Conservation (phyloP, 352 stramenopile species). For the Achlya hypogyna region DNA sequence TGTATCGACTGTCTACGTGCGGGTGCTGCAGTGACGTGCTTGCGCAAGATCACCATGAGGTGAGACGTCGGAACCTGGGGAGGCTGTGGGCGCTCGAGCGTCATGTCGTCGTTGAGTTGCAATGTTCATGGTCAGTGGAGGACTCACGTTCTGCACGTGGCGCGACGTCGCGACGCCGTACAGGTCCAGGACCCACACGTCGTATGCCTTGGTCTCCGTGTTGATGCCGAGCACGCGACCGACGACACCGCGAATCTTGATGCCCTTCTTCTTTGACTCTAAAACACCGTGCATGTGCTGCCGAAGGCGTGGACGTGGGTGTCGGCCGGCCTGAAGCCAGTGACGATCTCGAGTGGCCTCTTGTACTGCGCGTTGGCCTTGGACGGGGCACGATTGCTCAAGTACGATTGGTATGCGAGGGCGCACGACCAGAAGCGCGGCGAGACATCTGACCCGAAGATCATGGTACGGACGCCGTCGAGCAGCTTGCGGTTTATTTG, state of each 20-base stretch:
- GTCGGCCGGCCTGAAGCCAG: not conserved
- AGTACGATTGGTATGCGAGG: too few species aligned
- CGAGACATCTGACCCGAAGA: not conserved
- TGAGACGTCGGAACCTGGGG: not conserved
- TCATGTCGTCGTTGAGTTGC: not conserved
- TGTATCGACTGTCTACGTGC: not conserved
- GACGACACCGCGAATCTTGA: not conserved
- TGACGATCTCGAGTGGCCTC: not conserved
- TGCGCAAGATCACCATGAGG: not conserved
- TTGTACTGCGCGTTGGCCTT: too few species aligned
- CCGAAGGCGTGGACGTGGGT: too few species aligned
- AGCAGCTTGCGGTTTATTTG: not conserved
- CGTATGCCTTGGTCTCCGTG: not conserved
- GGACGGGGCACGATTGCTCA: not conserved
- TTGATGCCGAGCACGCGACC: not conserved
- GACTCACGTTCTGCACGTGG: not conserved
- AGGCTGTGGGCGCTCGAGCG: not conserved
- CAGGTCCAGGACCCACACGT: not conserved
- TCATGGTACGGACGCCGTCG: not conserved
- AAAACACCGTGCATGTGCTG: too few species aligned
- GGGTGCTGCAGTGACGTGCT: not conserved
- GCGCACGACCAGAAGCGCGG: too few species aligned
- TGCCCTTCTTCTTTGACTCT: not conserved
- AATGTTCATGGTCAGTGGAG: not conserved
- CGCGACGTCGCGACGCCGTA: not conserved